Evolutionary conservation across 2,329 filamentous ascomycete genomes (phyloP).

Genomic region (Rasamsonia emersonii): DNA sequence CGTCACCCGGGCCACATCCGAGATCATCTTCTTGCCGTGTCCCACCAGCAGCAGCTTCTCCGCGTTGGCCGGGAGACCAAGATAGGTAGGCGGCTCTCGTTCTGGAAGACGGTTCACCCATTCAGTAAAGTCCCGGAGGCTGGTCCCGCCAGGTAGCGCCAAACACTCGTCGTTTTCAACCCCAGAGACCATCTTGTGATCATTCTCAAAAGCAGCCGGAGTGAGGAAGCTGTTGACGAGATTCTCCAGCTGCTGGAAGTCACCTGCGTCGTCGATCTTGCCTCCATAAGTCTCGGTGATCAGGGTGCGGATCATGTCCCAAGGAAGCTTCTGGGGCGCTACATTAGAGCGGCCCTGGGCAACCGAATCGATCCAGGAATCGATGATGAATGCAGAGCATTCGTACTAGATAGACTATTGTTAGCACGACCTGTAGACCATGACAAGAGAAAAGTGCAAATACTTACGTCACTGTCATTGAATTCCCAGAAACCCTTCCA

Average conservation of each 20-base stretch:
- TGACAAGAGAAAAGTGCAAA: slow-evolving; percentile 9
- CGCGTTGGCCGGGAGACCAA: slow-evolving; percentile 88
- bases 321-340: slow-evolving; percentile 86
- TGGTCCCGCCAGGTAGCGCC: slow-evolving; percentile 69
- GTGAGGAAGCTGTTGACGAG: slow-evolving; percentile 75
- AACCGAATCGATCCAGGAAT: slow-evolving; percentile 81
- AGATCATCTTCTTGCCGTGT: slow-evolving; percentile 75
- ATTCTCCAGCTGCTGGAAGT: slow-evolving; percentile 64
- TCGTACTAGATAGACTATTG: slow-evolving; percentile 61
- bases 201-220: slow-evolving; percentile 81
- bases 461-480: slow-evolving; percentile 93
- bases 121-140: slow-evolving; percentile 72
- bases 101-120: slow-evolving; percentile 93
- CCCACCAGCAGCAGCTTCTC: slow-evolving; percentile 91
- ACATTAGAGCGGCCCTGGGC: slow-evolving; percentile 85
- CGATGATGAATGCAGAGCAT: slow-evolving; percentile 91
- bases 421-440: too few species aligned
- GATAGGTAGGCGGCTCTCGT: slow-evolving; percentile 89
- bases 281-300: slow-evolving; percentile 94
- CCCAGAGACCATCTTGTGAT: slow-evolving; percentile 76
- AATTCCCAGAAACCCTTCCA: slow-evolving; percentile 99
- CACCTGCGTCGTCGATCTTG: slow-evolving; percentile 86
- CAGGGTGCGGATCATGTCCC: slow-evolving; percentile 88
- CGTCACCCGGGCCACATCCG: slow-evolving; percentile 74
- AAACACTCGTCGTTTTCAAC: slow-evolving; percentile 53